Percentiles rank a stretch among this genome's conserved stretches.
Evolutionary conservation across 495 filamentous ascomycete species (phyloP).

Genomic region (Podospora comata): DNA sequence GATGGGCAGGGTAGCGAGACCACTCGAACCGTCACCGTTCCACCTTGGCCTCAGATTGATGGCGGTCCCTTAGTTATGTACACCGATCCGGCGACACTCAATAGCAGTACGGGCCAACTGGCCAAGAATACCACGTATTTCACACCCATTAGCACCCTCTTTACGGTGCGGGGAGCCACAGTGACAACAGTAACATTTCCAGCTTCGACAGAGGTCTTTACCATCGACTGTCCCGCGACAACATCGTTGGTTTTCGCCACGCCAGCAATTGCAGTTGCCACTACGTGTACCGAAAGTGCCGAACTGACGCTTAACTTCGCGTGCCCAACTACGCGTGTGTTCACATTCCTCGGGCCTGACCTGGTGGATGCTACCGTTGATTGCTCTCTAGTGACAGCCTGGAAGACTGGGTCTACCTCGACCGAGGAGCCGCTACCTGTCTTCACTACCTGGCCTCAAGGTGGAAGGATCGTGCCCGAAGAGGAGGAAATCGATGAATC

Average conservation of each 20-base stretch:
- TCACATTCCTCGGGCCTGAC: constrained; percentile 7
- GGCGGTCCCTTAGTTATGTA: constrained; percentile 2
- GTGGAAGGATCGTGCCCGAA: background rate
- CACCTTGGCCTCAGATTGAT: constrained; percentile 22
- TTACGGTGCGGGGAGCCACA: background rate
- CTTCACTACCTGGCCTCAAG: too few species aligned
- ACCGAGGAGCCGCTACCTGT: too few species aligned
- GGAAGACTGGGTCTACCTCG: too few species aligned
- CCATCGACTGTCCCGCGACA: background rate
- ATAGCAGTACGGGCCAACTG: too few species aligned
- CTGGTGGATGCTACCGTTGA: background rate
- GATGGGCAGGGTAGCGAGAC: constrained; percentile 13
- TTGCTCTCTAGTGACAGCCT: too few species aligned
- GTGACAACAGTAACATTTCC: constrained; percentile 6
- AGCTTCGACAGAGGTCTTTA: background rate
- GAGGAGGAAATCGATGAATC: constrained; percentile 1
- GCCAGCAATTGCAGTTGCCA: background rate
- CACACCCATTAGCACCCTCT: too few species aligned
- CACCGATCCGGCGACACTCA: background rate
- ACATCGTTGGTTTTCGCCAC: constrained; percentile 9
- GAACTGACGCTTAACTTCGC: constrained; percentile 1
- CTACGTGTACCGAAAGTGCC: background rate
- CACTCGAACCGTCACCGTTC: constrained; percentile 16
- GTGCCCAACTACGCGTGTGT: constrained; percentile 6
- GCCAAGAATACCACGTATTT: too few species aligned